Evolutionary conservation across 352 stramenopile species (phyloP).

Genomic region (Phytophthora ramorum): DNA sequence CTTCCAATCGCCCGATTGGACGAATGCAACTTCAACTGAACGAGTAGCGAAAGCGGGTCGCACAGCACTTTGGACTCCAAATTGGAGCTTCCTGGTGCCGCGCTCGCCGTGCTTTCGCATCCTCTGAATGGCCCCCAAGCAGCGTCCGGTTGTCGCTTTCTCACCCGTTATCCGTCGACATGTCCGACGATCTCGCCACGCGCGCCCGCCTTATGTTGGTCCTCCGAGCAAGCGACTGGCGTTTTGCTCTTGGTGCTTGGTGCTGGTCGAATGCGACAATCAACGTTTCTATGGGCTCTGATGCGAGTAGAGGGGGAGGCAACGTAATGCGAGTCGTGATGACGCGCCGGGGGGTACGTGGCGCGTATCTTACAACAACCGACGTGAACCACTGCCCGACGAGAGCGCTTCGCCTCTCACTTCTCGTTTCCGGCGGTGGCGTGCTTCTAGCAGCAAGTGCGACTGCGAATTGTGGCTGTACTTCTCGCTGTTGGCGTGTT

Average conservation of each 20-base stretch:
- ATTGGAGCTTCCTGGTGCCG: no score
- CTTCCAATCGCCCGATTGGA: slow-evolving; percentile 37
- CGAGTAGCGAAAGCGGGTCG: slow-evolving; percentile 19
- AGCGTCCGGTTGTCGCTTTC: slow-evolving; percentile 24
- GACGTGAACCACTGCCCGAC: slow-evolving; percentile 27
- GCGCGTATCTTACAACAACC: slow-evolving; percentile 16
- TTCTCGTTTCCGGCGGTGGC: slow-evolving; percentile 29
- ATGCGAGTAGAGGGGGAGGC: slow-evolving; percentile 3
- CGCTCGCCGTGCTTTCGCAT: slow-evolving; percentile 26
- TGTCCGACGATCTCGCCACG: slow-evolving; percentile 21
- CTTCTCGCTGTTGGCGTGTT: no score
- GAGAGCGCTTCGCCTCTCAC: slow-evolving; percentile 8
- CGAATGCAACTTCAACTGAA: slow-evolving; percentile 30
- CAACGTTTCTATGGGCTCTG: not conserved
- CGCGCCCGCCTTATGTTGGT: slow-evolving; percentile 24
- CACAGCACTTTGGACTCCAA: slow-evolving; percentile 12
- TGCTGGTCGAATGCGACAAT: slow-evolving; percentile 14
- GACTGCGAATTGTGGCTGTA: not conserved
- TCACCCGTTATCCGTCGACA: slow-evolving; percentile 33
- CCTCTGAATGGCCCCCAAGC: slow-evolving; percentile 24
- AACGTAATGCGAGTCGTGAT: not conserved
- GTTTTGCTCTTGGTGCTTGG: slow-evolving; percentile 39
- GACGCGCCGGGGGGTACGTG: slow-evolving; percentile 6
- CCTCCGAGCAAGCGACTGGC: slow-evolving; percentile 14
- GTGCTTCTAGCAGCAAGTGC: not conserved